These are phyloP conservation scores for Lathyrus sativus DNA, from an alignment of 306 rosid genomes.

Conservation along the genomic window DNA sequence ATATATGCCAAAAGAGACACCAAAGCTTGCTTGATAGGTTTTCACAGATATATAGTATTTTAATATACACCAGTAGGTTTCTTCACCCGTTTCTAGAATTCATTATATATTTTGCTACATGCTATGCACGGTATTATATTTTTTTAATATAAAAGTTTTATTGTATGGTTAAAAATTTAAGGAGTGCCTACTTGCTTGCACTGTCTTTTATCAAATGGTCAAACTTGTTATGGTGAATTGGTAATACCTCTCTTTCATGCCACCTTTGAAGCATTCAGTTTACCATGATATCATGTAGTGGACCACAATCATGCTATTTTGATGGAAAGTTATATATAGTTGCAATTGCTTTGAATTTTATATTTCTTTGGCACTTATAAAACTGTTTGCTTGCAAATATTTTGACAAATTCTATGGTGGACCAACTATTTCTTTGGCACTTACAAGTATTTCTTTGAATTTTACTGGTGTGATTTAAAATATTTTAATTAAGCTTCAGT, in stretches of 20 bases:
- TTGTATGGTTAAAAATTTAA: not conserved
- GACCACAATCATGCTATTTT: conserved; percentile 25
- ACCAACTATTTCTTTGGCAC: not conserved
- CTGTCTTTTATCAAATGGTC: not conserved
- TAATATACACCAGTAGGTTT: too few species aligned
- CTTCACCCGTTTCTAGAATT: too few species aligned
- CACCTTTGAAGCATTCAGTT: conserved; percentile 22
- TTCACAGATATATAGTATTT: too few species aligned
- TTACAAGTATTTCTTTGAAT: too few species aligned
- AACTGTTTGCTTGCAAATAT: conserved; percentile 5
- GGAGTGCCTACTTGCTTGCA: not conserved
- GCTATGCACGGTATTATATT: too few species aligned
- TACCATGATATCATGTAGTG: conserved; percentile 24
- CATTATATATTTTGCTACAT: too few species aligned
- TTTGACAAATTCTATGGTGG: not conserved
- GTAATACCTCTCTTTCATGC: conserved; percentile 33
- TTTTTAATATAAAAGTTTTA: too few species aligned
- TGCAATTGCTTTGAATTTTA: conserved; percentile 6
- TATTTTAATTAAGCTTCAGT: too few species aligned
- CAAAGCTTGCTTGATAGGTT: too few species aligned
- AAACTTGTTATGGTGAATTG: conserved; percentile 22
- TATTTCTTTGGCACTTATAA: not conserved
- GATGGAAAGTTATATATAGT: conserved; percentile 11
- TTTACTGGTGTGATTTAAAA: too few species aligned
- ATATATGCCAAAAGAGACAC: too few species aligned